These are phyloP conservation scores for Nepenthes mirabilis DNA, from an alignment of 148 eudicot genomes.

Conservation along the genomic window DNA sequence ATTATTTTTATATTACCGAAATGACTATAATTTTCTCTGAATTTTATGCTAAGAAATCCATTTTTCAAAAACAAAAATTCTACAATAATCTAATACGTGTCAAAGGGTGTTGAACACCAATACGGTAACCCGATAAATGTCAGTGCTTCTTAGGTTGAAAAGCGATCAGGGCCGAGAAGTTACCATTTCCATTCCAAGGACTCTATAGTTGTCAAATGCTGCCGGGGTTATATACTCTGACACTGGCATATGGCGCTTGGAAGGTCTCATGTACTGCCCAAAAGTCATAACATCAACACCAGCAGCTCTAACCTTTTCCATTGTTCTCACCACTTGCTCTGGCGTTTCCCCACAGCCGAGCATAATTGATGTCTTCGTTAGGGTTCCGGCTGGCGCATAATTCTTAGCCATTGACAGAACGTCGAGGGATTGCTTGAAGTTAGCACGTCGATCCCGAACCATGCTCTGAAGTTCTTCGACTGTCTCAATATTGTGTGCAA, in stretches of 20 bases:
- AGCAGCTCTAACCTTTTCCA: conserved; percentile 96
- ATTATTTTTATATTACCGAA: no score
- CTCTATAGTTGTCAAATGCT: conserved; percentile 73
- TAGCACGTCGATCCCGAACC: conserved; percentile 91
- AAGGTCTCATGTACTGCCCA: conserved; percentile 95
- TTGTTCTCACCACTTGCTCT: conserved; percentile 77
- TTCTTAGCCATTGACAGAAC: conserved; percentile 77
- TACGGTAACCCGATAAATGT: no score
- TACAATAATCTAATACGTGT: no score
- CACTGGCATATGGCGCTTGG: conserved; percentile 96
- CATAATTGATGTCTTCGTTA: conserved; percentile 92
- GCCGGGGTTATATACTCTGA: conserved; percentile 86
- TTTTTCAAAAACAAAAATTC: no score
- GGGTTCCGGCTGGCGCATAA: conserved; percentile 79
- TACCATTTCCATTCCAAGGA: conserved; percentile 92
- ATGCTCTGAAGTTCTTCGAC: conserved; percentile 88
- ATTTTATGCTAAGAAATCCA: no score
- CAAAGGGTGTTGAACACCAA: no score
- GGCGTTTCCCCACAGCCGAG: conserved; percentile 98
- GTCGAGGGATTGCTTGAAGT: conserved; percentile 84
- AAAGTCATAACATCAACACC: conserved; percentile 98
- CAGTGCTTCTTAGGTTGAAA: no score
- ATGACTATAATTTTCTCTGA: no score
- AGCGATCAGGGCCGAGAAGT: conserved; percentile 7
- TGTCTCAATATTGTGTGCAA: conserved; percentile 97